Evolutionary conservation across 1,284 basidiomycete species (phyloP).

Genomic region (Austroboletus rostrupii): DNA sequence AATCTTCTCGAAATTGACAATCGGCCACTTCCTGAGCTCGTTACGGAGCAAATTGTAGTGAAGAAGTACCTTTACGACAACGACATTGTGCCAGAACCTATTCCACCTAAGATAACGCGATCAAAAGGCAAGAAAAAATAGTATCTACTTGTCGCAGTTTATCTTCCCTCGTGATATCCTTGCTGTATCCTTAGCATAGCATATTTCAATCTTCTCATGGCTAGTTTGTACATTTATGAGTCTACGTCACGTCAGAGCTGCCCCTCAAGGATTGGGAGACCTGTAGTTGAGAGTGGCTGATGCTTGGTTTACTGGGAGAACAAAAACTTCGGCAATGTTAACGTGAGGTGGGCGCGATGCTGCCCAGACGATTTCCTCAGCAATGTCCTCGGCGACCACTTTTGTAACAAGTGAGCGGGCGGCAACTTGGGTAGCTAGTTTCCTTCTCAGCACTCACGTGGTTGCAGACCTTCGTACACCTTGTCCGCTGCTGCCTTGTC

Average conservation of each 20-base stretch:
- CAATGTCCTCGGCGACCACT: conserved; percentile 83
- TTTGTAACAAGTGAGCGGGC: conserved; percentile 17
- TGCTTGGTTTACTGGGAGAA: conserved; percentile 82
- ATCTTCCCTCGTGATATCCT: conserved; percentile 23
- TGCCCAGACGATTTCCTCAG: conserved; percentile 97
- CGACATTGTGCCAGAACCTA: conserved; percentile 47
- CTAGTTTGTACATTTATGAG: conserved; percentile 1
- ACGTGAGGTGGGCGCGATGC: conserved; percentile 85
- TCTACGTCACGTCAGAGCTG: background rate
- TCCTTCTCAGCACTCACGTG: conserved; percentile 47
- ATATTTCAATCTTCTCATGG: conserved; percentile 4
- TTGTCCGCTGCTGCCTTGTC: conserved; percentile 77
- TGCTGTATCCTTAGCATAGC: conserved; percentile 34
- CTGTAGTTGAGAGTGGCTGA: conserved; percentile 46
- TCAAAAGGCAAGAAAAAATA: conserved; percentile 44
- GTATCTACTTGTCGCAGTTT: conserved; percentile 1
- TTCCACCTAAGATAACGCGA: conserved; percentile 47
- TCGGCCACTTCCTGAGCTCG: conserved; percentile 55
- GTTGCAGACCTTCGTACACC: conserved; percentile 86
- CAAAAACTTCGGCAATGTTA: conserved; percentile 77
- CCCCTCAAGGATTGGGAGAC: conserved; percentile 14
- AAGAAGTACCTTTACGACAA: conserved; percentile 83
- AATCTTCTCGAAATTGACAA: conserved; percentile 63
- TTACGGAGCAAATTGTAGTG: conserved; percentile 65
- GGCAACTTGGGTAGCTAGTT: background rate